Evolutionary conservation across 306 rosid genomes (phyloP), one percentile per base, ranked within the genome.

Genomic region (Acacia crassicarpa): DNA sequence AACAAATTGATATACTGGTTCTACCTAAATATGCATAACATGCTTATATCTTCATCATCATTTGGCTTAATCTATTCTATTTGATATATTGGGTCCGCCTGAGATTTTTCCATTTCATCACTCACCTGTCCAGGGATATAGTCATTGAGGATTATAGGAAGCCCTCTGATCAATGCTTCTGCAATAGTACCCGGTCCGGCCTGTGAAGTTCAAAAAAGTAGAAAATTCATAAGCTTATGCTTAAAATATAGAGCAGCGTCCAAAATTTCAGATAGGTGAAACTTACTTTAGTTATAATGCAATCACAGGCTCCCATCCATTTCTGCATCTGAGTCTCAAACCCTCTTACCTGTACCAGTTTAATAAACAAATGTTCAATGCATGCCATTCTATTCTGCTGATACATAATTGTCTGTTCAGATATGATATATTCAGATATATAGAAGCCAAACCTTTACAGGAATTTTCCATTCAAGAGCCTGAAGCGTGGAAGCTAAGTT

Each of bases 231-330:
- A 43, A 86, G 84, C 59, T 45, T 77, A 43, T 58, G 68, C 40
- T 20, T 20, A 81, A 43, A 19, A 70, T 35, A 67, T 19, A 45
- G 80, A 74, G 49, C 22, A 63, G 67, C 76, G n/a, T 78, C 51
- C 25, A 1, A 6, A 14, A 61, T 43, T 78, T 19, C 23, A 67
- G 48, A 76, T 77, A 41, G 43, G 66, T 59, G 20, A n/a, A 49
- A 78, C 86, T 38, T 91, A 93, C 98, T 91, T 96, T 96, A 54
- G 99, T 93, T 77, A 96, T 96, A 74, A 96, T 93, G 92, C 99
- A 96, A 76, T 96, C 99, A 86, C 94, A 93, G 83, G 98, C 97
- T 87, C 98, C 97, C 99, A 96, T 96, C 99, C 99, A 96, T 84
- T 93, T 93, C 78, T 91, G 91, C 99, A 96, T 96, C 43, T 87